Evolutionary conservation across 2,329 filamentous ascomycete species (phyloP), one percentile per base, ranked within the genome.

Genomic region (Pseudopyricularia cyperi): DNA sequence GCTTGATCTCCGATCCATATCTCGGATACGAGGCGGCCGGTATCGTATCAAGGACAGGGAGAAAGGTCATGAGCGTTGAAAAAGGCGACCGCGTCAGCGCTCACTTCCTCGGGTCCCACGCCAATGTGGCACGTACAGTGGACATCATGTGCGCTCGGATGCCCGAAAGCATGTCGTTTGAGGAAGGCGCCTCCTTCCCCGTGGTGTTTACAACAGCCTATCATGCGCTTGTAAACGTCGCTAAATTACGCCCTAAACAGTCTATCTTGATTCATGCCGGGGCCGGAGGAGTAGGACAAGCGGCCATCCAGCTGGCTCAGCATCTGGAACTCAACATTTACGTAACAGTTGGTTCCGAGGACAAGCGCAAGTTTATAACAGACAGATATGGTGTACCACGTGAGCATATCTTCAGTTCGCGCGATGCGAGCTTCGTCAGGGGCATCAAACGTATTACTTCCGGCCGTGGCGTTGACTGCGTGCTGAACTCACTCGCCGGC

Each of bases 211-310:
- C 55, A 26, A 68, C 68, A 3, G 66, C 62, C 2, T 51, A 58
- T 8, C 53, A 63, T 51, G 51, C 54, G 2, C 33, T 61, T 4
- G 48, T 61, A 48, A 52, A 57, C 9, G 26, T 59, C 7, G 57
- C 59, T 1, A 39, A 44, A 3, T 55, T 68, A 15, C 30, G 53
- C 0, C 50, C 53, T 11, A 56, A 59, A 30, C 55, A 63, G 49
- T 57, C 54, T 3, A 63, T 75, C 4, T 62, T 77, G 4, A 62
- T 77, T n/a, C 70, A 74, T 49, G 65, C 65, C 9, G 74, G 67
- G 3, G 66, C 69, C 4, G 70, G 71, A 48, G 63, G 65, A 0
- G 62, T 70, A 22, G 73, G 74, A 1, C 64, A 71, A 34, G 69
- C 68, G 11, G 72, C 71, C 3, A 56, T 77, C 3, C 63, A 66